Conservation (phyloP, 306 rosid species). For the Phaseolus lunatus region DNA sequence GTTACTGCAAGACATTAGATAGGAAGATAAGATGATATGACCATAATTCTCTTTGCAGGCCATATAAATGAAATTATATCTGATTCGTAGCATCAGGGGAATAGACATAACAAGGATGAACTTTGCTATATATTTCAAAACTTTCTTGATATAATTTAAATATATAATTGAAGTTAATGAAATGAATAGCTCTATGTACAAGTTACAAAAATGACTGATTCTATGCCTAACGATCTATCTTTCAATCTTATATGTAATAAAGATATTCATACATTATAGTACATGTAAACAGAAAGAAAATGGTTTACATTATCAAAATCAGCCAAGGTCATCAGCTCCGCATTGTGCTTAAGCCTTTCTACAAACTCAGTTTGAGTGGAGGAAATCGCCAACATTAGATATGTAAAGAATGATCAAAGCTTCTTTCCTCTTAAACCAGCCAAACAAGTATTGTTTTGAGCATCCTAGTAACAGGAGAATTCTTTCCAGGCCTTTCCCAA, state of each 20-base stretch:
- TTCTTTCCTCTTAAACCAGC: slow-evolving; percentile 7
- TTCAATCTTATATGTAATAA: not conserved
- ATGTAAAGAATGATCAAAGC: slow-evolving; percentile 1
- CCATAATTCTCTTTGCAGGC: not conserved
- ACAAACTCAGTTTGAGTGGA: slow-evolving; percentile 2
- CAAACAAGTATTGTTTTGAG: slow-evolving; percentile 13
- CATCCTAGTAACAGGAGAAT: slow-evolving; percentile 30
- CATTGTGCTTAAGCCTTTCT: not conserved
- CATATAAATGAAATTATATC: not conserved
- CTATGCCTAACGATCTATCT: slow-evolving; percentile 1
- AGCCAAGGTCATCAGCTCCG: not conserved
- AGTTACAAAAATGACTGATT: slow-evolving; percentile 14
- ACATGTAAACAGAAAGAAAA: slow-evolving; percentile 21
- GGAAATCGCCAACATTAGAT: slow-evolving; percentile 41
- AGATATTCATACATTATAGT: slow-evolving; percentile 22
- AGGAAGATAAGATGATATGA: not conserved
- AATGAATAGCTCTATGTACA: slow-evolving; percentile 45
- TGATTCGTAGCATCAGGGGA: not conserved
- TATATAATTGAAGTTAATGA: not conserved
- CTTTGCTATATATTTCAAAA: not conserved
- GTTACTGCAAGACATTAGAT: not conserved
- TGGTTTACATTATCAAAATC: slow-evolving; percentile 24
- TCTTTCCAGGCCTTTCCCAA: slow-evolving; percentile 30
- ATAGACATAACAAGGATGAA: not conserved
- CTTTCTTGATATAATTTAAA: not conserved